A percentile compares a stretch with the other conserved stretches of the same genome.
Conservation (phyloP, 208 protist genomes). For the Leishmania martiniquensis region DNA sequence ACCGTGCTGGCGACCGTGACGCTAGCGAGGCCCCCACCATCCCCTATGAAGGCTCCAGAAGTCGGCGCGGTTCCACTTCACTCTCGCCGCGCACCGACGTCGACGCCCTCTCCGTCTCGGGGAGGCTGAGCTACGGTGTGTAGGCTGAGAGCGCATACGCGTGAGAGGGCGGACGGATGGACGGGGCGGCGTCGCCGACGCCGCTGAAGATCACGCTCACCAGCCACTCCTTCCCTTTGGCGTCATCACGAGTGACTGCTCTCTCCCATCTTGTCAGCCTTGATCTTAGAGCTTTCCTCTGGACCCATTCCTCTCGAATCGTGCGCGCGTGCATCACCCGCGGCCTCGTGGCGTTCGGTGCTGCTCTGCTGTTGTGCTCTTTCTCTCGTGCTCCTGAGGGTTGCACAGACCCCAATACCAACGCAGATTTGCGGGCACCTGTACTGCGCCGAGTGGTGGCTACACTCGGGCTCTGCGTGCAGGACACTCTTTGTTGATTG, state of each 20-base stretch:
- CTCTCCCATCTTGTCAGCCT: neutral
- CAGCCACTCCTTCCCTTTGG: neutral
- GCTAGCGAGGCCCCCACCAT: slow-evolving; percentile 35
- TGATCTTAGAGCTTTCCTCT: neutral
- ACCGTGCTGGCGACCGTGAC: slow-evolving; percentile 30
- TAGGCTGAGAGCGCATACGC: neutral
- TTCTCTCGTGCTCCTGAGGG: neutral
- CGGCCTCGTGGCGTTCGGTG: neutral
- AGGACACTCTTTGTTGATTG: neutral
- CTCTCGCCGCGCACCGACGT: slow-evolving; percentile 34
- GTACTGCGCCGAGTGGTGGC: neutral
- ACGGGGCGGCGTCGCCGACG: neutral
- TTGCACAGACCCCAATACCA: neutral
- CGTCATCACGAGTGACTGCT: neutral
- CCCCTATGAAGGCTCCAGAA: slow-evolving; percentile 35
- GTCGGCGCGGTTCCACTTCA: slow-evolving; percentile 24
- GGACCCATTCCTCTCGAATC: neutral
- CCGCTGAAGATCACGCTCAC: neutral
- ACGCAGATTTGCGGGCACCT: neutral
- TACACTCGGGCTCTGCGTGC: neutral
- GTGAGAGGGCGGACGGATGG: neutral
- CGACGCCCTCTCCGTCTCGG: slow-evolving; percentile 23
- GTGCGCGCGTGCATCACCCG: neutral
- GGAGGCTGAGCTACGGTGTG: slow-evolving; percentile 25
- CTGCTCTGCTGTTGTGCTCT: neutral